phyloP scores from a whole-genome alignment of 345 rosid species.

The Hibiscus tridactylites region DNA sequence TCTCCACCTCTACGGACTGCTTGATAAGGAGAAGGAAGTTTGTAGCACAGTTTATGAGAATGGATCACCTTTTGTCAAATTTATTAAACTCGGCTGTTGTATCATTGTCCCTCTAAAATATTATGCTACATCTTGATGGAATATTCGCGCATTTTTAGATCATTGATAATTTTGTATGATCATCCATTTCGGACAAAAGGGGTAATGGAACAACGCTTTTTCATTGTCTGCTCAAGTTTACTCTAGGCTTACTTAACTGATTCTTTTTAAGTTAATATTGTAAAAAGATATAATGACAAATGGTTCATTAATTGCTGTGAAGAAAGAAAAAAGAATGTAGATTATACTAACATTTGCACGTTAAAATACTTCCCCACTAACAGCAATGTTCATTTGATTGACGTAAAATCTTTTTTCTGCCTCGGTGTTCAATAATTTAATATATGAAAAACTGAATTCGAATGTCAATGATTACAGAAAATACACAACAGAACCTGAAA shows the following conservation, averaged over 20 bases:
- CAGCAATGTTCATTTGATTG: constrained; percentile 15
- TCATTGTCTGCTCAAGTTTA: background rate
- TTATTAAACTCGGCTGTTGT: background rate
- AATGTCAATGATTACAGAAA: constrained; percentile 15
- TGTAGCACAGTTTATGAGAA: background rate
- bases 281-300: too few species aligned
- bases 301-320: background rate
- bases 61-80: background rate
- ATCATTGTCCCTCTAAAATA: background rate
- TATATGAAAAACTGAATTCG: constrained; percentile 11
- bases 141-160: constrained; percentile 1
- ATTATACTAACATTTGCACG: background rate
- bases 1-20: constrained; percentile 89
- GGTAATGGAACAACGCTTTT: background rate
- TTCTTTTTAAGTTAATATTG: too few species aligned
- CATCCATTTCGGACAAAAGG: background rate
- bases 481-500: constrained; percentile 18
- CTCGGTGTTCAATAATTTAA: background rate
- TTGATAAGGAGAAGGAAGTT: constrained; percentile 21
- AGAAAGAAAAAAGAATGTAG: background rate
- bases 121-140: background rate
- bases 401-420: background rate
- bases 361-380: background rate
- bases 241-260: background rate
- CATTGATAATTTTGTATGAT: background rate